These are phyloP conservation scores for Phytophthora foliorum DNA, from an alignment of 352 stramenopile species.

Conservation along the genomic window DNA sequence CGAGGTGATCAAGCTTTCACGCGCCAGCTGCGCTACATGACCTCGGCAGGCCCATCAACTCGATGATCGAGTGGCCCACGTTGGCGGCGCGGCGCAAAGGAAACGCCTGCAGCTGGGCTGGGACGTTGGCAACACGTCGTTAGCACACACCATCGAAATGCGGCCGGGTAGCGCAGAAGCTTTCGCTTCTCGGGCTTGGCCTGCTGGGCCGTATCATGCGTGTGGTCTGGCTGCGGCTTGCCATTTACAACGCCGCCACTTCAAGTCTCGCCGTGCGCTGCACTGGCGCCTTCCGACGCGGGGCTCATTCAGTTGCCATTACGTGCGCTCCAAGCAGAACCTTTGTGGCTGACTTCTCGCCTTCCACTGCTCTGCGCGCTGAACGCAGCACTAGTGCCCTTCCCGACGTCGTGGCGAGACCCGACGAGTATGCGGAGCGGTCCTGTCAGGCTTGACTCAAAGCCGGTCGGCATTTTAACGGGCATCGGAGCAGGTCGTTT, in stretches of 20 bases:
- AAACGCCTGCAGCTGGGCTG: constrained; percentile 15
- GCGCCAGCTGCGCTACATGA: constrained; percentile 31
- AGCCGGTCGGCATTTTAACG: neutral
- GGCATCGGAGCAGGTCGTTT: neutral
- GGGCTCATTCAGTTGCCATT: constrained; percentile 6
- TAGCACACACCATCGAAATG: constrained; percentile 14
- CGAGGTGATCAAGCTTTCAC: constrained; percentile 9
- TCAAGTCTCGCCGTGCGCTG: constrained; percentile 11
- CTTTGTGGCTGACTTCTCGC: constrained; percentile 12
- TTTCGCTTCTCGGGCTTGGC: neutral
- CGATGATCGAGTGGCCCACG: constrained; percentile 20
- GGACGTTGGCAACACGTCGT: neutral
- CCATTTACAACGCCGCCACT: too few species aligned
- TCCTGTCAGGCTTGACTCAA: constrained; percentile 3
- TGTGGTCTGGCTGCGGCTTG: neutral
- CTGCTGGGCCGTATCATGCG: neutral
- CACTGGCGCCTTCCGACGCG: constrained; percentile 20
- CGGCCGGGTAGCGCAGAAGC: neutral
- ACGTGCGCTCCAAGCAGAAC: constrained; percentile 15
- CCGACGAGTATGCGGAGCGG: too few species aligned
- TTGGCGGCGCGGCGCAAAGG: neutral
- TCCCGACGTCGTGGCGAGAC: neutral
- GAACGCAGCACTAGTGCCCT: constrained; percentile 4
- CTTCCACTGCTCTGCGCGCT: neutral
- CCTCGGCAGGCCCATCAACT: constrained; percentile 1